Percentiles rank a stretch among this genome's conserved stretches.
phyloP scores from a whole-genome alignment of 768 basidiomycete genomes.

The Suillus alpinus region DNA sequence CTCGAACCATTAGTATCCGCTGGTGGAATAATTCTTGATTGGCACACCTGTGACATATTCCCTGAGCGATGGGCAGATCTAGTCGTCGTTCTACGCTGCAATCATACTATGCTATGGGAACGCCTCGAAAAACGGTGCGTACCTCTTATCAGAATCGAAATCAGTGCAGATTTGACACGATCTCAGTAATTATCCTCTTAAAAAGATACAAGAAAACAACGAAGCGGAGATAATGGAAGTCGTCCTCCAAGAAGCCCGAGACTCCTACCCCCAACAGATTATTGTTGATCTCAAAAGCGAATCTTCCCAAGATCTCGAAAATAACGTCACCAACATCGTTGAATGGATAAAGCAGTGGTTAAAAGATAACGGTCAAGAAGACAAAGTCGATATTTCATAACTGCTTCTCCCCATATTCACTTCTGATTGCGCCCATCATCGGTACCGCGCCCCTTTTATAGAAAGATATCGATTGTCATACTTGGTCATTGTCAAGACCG shows the following conservation, averaged over 20 bases:
- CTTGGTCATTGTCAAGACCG: too few relatives aligned
- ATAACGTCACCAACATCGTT: conserved; percentile 84
- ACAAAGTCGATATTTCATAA: too few relatives aligned
- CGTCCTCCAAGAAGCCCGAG: conserved; percentile 82
- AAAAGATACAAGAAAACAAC: conserved; percentile 98
- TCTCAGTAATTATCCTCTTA: conserved; percentile 75
- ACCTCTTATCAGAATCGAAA: not conserved
- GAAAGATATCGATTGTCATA: too few relatives aligned
- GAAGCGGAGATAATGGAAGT: conserved; percentile 98
- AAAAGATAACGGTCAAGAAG: conserved; percentile 18
- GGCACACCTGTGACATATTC: conserved; percentile 92
- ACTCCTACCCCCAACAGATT: conserved; percentile 82
- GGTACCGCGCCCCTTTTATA: too few relatives aligned
- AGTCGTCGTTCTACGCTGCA: conserved; percentile 87
- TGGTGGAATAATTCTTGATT: conserved; percentile 87
- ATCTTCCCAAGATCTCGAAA: conserved; percentile 73
- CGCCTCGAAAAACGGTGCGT: conserved; percentile 84
- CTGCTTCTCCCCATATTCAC: too few relatives aligned
- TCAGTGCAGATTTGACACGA: not conserved
- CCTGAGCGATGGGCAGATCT: conserved; percentile 97
- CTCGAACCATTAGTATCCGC: conserved; percentile 66
- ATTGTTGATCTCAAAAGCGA: conserved; percentile 84
- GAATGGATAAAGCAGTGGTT: conserved; percentile 83
- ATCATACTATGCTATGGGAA: conserved; percentile 86
- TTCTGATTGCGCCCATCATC: too few relatives aligned